Evolutionary conservation across 2,329 filamentous ascomycete genomes (phyloP).

Genomic region (Penicillium aurantiogriseum): DNA sequence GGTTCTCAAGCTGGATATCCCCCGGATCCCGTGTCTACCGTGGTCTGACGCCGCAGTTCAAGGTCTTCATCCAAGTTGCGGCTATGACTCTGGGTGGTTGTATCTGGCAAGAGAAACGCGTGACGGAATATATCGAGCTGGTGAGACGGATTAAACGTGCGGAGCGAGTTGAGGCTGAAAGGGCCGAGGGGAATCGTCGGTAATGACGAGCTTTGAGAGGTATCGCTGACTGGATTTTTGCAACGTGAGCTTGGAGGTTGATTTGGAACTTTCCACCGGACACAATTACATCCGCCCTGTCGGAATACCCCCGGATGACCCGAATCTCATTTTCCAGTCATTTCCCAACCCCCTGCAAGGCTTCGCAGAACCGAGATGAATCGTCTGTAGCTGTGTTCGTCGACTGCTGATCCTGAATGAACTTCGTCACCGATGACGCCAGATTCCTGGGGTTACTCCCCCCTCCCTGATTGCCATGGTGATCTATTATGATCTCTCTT

Average conservation of each 20-base stretch:
- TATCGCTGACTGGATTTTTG: not conserved
- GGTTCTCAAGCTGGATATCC: constrained; percentile 50
- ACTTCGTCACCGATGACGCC: constrained; percentile 6
- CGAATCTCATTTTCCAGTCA: not conserved
- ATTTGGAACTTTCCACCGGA: not conserved
- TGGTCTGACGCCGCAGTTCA: constrained; percentile 50
- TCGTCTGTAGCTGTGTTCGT: not conserved
- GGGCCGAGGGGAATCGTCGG: constrained; percentile 17
- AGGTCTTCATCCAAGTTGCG: constrained; percentile 49
- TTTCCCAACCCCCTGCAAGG: not conserved
- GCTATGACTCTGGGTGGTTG: constrained; percentile 50
- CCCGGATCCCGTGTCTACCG: constrained; percentile 46
- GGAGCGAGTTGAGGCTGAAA: constrained; percentile 37
- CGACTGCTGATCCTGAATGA: not conserved
- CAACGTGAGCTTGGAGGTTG: not conserved
- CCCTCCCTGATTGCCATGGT: constrained; percentile 8
- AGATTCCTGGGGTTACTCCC: constrained; percentile 1
- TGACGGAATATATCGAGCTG: constrained; percentile 47
- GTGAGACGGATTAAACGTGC: constrained; percentile 43
- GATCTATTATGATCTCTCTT: constrained; percentile 21
- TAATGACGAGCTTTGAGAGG: constrained; percentile 1
- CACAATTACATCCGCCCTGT: not conserved
- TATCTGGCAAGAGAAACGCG: constrained; percentile 49
- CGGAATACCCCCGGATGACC: not conserved
- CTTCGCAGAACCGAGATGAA: not conserved